Base-by-base conservation (phyloP, 1,139 yeast genomes). In the Cylindricascospora bacillispora region DNA sequence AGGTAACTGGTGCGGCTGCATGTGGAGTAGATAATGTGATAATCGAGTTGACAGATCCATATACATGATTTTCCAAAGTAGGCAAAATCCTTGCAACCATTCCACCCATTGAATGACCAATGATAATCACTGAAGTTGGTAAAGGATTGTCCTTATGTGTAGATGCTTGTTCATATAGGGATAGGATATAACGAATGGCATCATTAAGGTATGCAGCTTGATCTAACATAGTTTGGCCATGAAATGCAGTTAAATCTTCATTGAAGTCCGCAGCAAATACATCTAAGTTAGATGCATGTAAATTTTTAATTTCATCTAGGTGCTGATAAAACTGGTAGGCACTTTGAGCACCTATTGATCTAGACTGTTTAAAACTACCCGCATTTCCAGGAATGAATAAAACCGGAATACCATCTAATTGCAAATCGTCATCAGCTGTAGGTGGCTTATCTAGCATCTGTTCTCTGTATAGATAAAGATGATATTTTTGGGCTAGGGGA, bases 41-140 rank as follows among this genome's bases (percentile, higher is more conserved):
- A 11, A 89, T 80, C 0, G 95, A 78, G 45, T 83, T 83, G 12
- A 92, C 70, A 1, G 94, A 77, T 12, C 66, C 70, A 2, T 69
- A 69, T 1, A 62, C 47, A 50, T 83, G 86, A 46, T 83, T 85
- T 1, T 86, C 82, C 34, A 89, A 56, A 0, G 89, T 74, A 10
- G 81, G 62, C 72, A 83, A 70, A 1, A 80, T 74, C 35, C 95
- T 62, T 3, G 94, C 78, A 2, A 86, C 95, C 12, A 86, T 71
- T 3, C 97, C 97, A 22, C 97, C 97, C 97, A 86, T 86, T 1
- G 98, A 89, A 57, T 92, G 99, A 1, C 85, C 95, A 4, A 92
- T 49, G 0, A 92, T 50, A 1, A 86, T 70, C 4, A 92, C 94
- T 0, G 94, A 77, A 20, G 59, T 58, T 0, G 94, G 93, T 10